Percentiles rank a stretch among this genome's conserved stretches.
Conservation (phyloP, 1,284 basidiomycete genomes). For the Blastosporella zonata region DNA sequence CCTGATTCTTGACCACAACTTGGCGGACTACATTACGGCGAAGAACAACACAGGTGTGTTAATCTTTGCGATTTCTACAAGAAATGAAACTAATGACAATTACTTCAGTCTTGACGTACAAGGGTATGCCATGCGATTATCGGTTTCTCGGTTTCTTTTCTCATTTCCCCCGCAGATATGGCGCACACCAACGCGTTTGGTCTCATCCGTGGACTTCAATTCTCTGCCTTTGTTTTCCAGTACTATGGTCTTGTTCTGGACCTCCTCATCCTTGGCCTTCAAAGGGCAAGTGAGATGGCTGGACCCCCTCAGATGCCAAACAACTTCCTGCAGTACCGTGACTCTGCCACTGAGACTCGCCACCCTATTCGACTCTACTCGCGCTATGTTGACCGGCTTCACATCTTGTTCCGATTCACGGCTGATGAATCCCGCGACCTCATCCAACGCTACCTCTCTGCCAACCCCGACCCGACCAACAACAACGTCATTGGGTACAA, state of each 20-base stretch:
- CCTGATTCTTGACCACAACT: slow-evolving; percentile 93
- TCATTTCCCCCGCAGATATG: slow-evolving; percentile 54
- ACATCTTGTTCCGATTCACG: slow-evolving; percentile 97
- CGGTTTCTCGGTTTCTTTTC: background rate
- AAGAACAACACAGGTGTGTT: slow-evolving; percentile 86
- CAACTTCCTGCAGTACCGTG: slow-evolving; percentile 94
- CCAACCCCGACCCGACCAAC: slow-evolving; percentile 97
- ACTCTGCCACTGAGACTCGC: slow-evolving; percentile 88
- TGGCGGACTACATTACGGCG: slow-evolving; percentile 97
- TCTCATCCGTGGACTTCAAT: slow-evolving; percentile 92
- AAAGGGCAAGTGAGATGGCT: slow-evolving; percentile 95
- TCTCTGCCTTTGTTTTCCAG: slow-evolving; percentile 97
- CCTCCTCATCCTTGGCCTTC: slow-evolving; percentile 88
- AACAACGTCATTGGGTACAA: slow-evolving; percentile 99
- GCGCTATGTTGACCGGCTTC: slow-evolving; percentile 90
- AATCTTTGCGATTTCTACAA: background rate
- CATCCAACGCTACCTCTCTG: slow-evolving; percentile 95
- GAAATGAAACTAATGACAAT: slow-evolving; percentile 8
- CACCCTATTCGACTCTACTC: slow-evolving; percentile 96
- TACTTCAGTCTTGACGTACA: slow-evolving; percentile 76
- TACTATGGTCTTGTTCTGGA: slow-evolving; percentile 92
- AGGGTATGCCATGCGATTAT: slow-evolving; percentile 53
- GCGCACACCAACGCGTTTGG: slow-evolving; percentile 91
- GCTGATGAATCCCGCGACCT: slow-evolving; percentile 97
- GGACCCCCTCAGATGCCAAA: slow-evolving; percentile 94